Conservation (phyloP, 2,329 filamentous ascomycete genomes). For the Aspergillus brasiliensis region DNA sequence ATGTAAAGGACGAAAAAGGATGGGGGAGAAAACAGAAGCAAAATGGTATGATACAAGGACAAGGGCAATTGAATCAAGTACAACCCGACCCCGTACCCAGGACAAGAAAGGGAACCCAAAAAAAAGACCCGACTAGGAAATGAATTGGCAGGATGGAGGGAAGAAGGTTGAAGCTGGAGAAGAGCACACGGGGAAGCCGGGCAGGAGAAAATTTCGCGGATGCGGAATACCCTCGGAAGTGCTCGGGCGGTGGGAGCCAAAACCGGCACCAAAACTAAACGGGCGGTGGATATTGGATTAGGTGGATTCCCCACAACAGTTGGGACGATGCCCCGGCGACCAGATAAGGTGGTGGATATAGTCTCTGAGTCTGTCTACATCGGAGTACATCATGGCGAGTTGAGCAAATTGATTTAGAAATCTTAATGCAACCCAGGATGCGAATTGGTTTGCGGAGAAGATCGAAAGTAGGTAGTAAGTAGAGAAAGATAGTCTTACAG, state of each 20-base stretch:
- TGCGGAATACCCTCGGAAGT: constrained; percentile 44
- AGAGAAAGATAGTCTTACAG: too few relatives aligned
- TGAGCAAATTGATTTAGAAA: too few relatives aligned
- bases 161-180: constrained; percentile 30
- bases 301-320: too few relatives aligned
- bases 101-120: constrained; percentile 27
- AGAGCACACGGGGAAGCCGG: constrained; percentile 26
- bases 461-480: too few relatives aligned
- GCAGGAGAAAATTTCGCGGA: constrained; percentile 45
- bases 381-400: too few relatives aligned
- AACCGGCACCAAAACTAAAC: too few relatives aligned
- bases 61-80: constrained; percentile 35
- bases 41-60: constrained; percentile 36
- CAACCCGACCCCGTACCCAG: constrained; percentile 39
- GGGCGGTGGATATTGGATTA: too few relatives aligned
- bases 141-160: constrained; percentile 20
- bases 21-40: constrained; percentile 16
- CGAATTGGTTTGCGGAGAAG: too few relatives aligned
- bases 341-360: too few relatives aligned
- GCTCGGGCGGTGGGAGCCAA: constrained; percentile 35
- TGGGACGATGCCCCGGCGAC: too few relatives aligned
- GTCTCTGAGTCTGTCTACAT: too few relatives aligned
- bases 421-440: too few relatives aligned
- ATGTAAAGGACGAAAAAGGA: constrained; percentile 9
- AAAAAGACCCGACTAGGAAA: constrained; percentile 14